Evolutionary conservation across 2,329 filamentous ascomycete genomes (phyloP), one percentile per base, ranked within the genome.

Genomic region (Neoarthrinium moseri): DNA sequence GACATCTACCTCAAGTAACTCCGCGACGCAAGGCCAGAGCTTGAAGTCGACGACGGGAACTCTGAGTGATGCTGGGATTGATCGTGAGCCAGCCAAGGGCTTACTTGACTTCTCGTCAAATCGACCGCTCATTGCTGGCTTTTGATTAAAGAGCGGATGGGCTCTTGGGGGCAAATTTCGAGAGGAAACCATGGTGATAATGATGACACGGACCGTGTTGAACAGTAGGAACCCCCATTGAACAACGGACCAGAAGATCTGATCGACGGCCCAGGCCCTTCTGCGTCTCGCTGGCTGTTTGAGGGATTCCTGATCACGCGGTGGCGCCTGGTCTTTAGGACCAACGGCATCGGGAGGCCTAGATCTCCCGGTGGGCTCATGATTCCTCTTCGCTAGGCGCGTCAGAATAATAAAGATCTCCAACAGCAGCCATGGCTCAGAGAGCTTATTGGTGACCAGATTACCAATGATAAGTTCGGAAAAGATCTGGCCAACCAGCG

Each of bases 381-480:
- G 45, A 44, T 44, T 15, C 44, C 53, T 43, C 55, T 60, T 46
- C 39, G 63, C 51, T 34, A 72, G 59, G 51, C 70, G 70, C n/a
- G 74, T 77, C 50, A 86, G 68, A 61, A 92, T 95, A 55, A 84
- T 86, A 50, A 95, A 79, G 47, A 82, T 78, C 64, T 95, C 91
- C 81, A 87, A 96, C 54, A 97, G 68, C 59, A 96, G 79, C 89
- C 89, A 95, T 20, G 89, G 88, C 68, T 97, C 86, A 55, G 87
- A 90, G 32, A 87, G 77, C 64, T 87, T 95, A 58, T 86, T 87
- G 57, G 84, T 83, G 57, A 96, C 75, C 47, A 87, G 79, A 56
- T 89, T 91, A 51, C 89, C 89, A 53, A 99, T 75, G 51, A 97
- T 89, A 63, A 95, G 83, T 67, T 96, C 91, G 6, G 91, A 89